A percentile compares a stretch with the other conserved stretches of the same genome.
phyloP scores from a whole-genome alignment of 192 early-diverging fungal species.

The Tieghemiomyces parasiticus region DNA sequence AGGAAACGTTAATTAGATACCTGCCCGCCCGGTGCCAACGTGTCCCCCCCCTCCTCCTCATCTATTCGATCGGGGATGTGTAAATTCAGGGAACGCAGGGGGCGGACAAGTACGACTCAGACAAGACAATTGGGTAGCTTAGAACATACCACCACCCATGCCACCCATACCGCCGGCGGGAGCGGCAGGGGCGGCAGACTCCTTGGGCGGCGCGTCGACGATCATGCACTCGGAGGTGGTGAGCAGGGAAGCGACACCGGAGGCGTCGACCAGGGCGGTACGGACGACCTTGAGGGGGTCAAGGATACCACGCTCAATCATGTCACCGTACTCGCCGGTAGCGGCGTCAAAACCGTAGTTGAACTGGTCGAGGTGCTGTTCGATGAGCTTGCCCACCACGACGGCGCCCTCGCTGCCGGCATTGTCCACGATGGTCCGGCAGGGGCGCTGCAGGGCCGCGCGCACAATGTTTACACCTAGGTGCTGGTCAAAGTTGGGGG shows the following conservation, averaged over 20 bases:
- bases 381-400: constrained; percentile 89
- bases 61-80: too few species aligned
- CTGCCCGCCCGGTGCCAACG: too few species aligned
- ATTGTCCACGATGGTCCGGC: constrained; percentile 91
- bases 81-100: too few species aligned
- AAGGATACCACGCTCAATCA: constrained; percentile 94
- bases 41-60: too few species aligned
- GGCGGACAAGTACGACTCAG: too few species aligned
- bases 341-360: constrained; percentile 92
- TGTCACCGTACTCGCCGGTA: constrained; percentile 83
- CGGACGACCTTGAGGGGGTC: constrained; percentile 99
- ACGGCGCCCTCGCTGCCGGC: constrained; percentile 96
- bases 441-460: constrained; percentile 86
- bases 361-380: constrained; percentile 57
- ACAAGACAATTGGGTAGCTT: too few species aligned
- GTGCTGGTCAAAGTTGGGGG: constrained; percentile 98
- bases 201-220: constrained; percentile 80
- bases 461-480: constrained; percentile 93
- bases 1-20: too few species aligned
- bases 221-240: constrained; percentile 99
- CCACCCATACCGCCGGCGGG: constrained; percentile 51
- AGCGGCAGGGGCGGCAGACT: constrained; percentile 25
- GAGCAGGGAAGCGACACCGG: constrained; percentile 91
- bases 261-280: constrained; percentile 92
- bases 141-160: constrained; percentile 32